Evolutionary conservation across 257 asterid genomes (phyloP), one percentile per base, ranked within the genome.

Genomic region (Gynochthodes officinalis): DNA sequence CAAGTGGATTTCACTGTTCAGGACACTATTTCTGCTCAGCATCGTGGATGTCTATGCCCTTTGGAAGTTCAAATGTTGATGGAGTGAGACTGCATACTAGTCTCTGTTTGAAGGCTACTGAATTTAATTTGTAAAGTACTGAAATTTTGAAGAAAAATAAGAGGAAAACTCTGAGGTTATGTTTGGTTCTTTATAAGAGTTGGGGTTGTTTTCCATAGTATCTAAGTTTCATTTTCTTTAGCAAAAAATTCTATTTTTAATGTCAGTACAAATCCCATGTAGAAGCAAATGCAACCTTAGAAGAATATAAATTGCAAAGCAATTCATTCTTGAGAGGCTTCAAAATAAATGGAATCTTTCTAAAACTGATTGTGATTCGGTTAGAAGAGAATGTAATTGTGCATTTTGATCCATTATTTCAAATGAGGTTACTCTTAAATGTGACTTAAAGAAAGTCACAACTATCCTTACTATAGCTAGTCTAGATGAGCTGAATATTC

Each of bases 81-180:
- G 59, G 9, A 27, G 59, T 33, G n/a, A 30, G 43, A 0, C 1
- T 35, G 30, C 7, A 65, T 16, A 30, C 9, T 44, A 35, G 35
- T 46, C 57, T 27, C 57, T 27, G 28, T 46, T 67, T 67, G 43
- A 67, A 27, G 46, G 72, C 60, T 67, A 67, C 21, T 53, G 13
- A 7, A 14, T 8, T 8, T 5, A 12, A 3, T n/a, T 48, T 28
- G 19, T 66, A 28, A 16, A 67, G 13, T n/a, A 6, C 14, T 8
- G 30, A 46, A 27, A 13, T 10, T 46, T 27, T 27, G n/a, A 43
- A 44, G n/a, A 44, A 66, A 40, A 67, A 67, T 5, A 27, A 16
- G 59, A 48, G 27, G 44, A 7, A 46, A 23, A 27, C 7, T 67
- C n/a, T 4, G 12, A 32, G 33, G 16, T 4, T 61, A 25, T 25